These are phyloP conservation scores for Metschnikowia gelsemii DNA, from an alignment of 805 yeast species.

Conservation along the genomic window DNA sequence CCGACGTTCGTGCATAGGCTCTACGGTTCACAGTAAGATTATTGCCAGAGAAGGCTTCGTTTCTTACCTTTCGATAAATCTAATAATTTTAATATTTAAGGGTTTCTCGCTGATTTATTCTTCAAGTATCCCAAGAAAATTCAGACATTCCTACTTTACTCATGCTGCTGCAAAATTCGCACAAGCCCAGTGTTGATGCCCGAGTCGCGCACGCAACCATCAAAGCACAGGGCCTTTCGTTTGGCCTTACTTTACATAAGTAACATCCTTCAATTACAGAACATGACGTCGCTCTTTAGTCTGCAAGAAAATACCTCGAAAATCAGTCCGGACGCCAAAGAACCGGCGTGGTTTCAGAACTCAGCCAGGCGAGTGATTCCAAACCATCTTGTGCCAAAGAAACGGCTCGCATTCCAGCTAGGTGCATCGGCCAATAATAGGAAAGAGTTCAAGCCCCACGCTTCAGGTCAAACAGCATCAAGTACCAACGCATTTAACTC, in stretches of 20 bases:
- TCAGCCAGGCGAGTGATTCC: constrained; percentile 38
- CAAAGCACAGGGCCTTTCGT: constrained; percentile 4
- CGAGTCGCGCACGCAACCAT: constrained; percentile 7
- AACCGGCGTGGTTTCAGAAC: constrained; percentile 36
- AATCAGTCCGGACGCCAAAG: background rate
- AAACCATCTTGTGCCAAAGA: constrained; percentile 41
- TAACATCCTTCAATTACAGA: background rate
- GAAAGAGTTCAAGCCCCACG: constrained; percentile 10
- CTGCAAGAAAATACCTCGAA: constrained; percentile 6
- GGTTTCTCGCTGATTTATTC: too few relatives aligned
- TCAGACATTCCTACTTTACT: too few relatives aligned
- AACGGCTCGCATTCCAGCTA: constrained; percentile 41
- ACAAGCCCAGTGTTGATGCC: too few relatives aligned
- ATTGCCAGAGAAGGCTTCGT: too few relatives aligned
- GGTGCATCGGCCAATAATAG: constrained; percentile 22
- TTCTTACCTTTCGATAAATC: too few relatives aligned
- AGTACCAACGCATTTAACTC: constrained; percentile 10
- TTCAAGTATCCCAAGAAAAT: too few relatives aligned
- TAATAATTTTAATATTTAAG: too few relatives aligned
- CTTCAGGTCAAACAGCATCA: constrained; percentile 1
- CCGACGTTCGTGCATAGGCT: too few relatives aligned
- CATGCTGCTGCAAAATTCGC: too few relatives aligned
- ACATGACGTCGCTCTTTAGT: constrained; percentile 13
- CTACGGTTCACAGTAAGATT: too few relatives aligned
- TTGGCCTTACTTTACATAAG: background rate